Base-by-base conservation (phyloP, 1,284 basidiomycete species). In the Exsudoporus floridanus region DNA sequence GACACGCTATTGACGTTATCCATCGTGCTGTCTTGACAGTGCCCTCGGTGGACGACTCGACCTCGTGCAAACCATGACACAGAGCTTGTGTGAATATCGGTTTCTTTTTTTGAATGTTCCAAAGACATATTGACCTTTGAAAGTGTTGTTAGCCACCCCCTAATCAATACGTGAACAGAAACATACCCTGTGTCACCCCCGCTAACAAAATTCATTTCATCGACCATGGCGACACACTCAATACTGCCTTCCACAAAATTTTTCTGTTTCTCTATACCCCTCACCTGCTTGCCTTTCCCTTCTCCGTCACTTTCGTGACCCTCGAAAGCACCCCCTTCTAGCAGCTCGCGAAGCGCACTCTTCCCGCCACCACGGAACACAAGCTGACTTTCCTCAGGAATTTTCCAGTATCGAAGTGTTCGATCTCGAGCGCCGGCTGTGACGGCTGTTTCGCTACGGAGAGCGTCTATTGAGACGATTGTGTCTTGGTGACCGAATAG, bases 401-500 rank as follows among this genome's bases (percentile, higher is more conserved):
- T 89, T 74, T 98, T 98, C 96, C 96, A 99, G 73, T 86, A 98
- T 23, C 96, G 81, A 58, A 88, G 83, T 0, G 94, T 97, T 62
- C 94, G 89, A 74, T 99, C 96, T 25, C 94, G 77, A 1, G 87
- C 90, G 10, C 97, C 96, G 0, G 89, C 89, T 34, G 88, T 94
- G 9, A 98, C 84, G 9, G 90, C 92, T 0, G 87, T 84, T 64
- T 98, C 94, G 4, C 84, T 84, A 27, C 89, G 83, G 6, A 99
- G 79, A 1, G 91, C 80, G 58, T 94, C 91, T 2, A 99, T 69
- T 5, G 78, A 76, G 12, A 91, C 75, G 23, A 97, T 84, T 21
- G 84, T 80, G 66, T 98, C 96, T 75, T 99, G 97, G 67, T 99
- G 96, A 1, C 96, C 96, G 67, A 98, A 99, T 8, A 99, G 78